Percentiles rank a stretch among this genome's conserved stretches.
These are phyloP conservation scores for Thelonectria discophora DNA, from an alignment of 2,329 filamentous ascomycete species.

Conservation along the genomic window DNA sequence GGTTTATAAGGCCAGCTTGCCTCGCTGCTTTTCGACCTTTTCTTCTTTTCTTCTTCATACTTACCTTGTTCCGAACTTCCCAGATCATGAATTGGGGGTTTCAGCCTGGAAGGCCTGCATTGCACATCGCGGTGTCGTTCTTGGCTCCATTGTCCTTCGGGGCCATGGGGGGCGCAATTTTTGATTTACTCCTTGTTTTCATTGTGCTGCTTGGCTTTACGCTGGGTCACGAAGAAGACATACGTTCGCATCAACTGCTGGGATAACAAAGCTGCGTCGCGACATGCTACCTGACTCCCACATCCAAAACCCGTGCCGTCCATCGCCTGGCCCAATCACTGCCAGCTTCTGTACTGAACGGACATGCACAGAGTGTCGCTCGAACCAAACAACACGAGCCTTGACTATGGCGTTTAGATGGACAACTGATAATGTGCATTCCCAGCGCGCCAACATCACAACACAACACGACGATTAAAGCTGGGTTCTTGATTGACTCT, in stretches of 20 bases:
- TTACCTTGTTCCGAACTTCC: slow-evolving; percentile 58
- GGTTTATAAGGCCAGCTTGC: slow-evolving; percentile 32
- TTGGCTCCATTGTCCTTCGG: slow-evolving; percentile 60
- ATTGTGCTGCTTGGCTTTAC: slow-evolving; percentile 51
- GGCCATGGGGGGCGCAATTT: slow-evolving; percentile 61
- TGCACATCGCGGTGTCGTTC: slow-evolving; percentile 61
- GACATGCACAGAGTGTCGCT: not conserved
- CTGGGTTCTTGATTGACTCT: no score
- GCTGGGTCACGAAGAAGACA: slow-evolving; percentile 54
- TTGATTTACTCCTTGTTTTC: slow-evolving; percentile 56
- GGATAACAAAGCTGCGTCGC: no score
- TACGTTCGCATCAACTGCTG: no score
- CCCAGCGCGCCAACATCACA: no score
- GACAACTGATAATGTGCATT: no score
- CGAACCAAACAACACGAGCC: not conserved
- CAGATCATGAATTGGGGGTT: slow-evolving; percentile 55
- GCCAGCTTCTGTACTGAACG: no score
- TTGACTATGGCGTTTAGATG: no score
- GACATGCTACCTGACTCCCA: no score
- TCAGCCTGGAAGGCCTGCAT: slow-evolving; percentile 60
- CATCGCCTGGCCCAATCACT: no score
- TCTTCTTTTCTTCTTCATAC: slow-evolving; percentile 53
- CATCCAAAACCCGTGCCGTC: no score
- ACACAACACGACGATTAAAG: no score
- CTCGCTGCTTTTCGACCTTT: not conserved